Percentiles rank a stretch among this genome's conserved stretches.
These are phyloP conservation scores for Obelidium mucronatum DNA, from an alignment of 192 early-diverging fungal genomes.

Conservation along the genomic window DNA sequence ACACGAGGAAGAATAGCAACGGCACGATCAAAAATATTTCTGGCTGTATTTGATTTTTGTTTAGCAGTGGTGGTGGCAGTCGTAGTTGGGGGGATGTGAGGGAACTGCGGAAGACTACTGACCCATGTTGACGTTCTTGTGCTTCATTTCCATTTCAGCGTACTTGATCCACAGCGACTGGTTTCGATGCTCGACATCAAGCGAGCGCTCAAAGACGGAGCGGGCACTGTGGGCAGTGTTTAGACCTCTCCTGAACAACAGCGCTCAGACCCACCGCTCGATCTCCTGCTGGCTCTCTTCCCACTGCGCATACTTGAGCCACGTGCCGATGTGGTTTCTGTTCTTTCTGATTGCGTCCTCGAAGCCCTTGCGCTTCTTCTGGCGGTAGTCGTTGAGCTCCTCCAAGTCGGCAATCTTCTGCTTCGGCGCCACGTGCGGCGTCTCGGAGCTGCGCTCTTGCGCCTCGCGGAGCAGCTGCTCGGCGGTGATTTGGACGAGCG, in stretches of 20 bases:
- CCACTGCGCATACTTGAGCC: conserved; percentile 97
- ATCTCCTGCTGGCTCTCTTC: conserved; percentile 92
- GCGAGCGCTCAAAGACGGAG: conserved; percentile 83
- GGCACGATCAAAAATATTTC: conserved; percentile 95
- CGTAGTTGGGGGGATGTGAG: background rate
- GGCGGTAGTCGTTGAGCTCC: conserved; percentile 90
- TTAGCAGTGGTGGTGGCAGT: background rate
- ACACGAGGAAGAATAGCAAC: conserved; percentile 82
- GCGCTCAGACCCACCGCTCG: conserved; percentile 60
- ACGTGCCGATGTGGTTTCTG: conserved; percentile 83
- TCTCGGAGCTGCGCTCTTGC: conserved; percentile 77
- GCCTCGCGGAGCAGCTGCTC: conserved; percentile 98
- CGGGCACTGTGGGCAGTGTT: conserved; percentile 35
- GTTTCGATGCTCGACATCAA: conserved; percentile 90
- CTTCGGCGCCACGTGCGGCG: conserved; percentile 70
- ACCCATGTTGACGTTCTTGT: conserved; percentile 83
- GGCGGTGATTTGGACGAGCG: conserved; percentile 97
- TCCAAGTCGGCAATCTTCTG: conserved; percentile 93
- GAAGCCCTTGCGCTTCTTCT: conserved; percentile 90
- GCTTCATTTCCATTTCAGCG: conserved; percentile 98
- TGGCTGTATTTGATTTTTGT: conserved; percentile 57
- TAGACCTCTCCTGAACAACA: background rate
- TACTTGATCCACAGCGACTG: conserved; percentile 88
- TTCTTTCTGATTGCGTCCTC: conserved; percentile 91
- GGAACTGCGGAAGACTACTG: background rate